Base-by-base conservation (phyloP, 257 asterid genomes). In the Misopates orontium region DNA sequence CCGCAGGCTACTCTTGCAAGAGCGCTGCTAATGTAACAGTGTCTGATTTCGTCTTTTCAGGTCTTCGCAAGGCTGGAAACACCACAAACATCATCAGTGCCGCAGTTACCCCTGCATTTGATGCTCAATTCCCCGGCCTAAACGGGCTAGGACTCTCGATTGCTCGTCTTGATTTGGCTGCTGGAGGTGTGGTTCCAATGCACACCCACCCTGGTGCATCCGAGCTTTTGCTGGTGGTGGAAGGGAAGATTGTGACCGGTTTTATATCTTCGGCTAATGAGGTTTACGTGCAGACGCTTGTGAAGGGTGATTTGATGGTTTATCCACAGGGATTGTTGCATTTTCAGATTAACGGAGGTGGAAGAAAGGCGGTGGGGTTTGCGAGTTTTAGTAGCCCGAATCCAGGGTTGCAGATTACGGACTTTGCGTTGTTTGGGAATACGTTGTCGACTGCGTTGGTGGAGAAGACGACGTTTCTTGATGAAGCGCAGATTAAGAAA, bases 151-250 rank as follows among this genome's bases (percentile, higher is more conserved):
- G 96, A n/a, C 15, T 85, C 10, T 90, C 95, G 12, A 73, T 84
- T 0, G 96, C 82, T 13, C 85, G 95, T 1, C 66, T 90, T 55
- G 97, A 90, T 50, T 53, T 87, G 19, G 97, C 87, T 15, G 64
- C 92, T 0, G 76, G 77, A 0, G 97, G 96, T 0, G 87, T 87
- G 0, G 31, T 87, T 12, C 95, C 97, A 14, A 42, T 90, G 75
- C 97, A 90, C 78, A 87, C 96, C 4, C 95, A 90, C 73, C 97
- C 97, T 0, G 93, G 74, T 1, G 96, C 89, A 0, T 78, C 89
- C 1, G 95, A 87, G 68, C 22, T 88, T 4, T 70, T 85, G 10
- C 56, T 85, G 3, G 91, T 86, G 0, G 71, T 70, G 2, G 79
- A 86, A 60, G 97, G 96, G 0, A 4, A 62, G 13, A 66, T 88